These are phyloP conservation scores for Ophiocordyceps unilateralis DNA, from an alignment of 2,329 filamentous ascomycete genomes.

Conservation along the genomic window DNA sequence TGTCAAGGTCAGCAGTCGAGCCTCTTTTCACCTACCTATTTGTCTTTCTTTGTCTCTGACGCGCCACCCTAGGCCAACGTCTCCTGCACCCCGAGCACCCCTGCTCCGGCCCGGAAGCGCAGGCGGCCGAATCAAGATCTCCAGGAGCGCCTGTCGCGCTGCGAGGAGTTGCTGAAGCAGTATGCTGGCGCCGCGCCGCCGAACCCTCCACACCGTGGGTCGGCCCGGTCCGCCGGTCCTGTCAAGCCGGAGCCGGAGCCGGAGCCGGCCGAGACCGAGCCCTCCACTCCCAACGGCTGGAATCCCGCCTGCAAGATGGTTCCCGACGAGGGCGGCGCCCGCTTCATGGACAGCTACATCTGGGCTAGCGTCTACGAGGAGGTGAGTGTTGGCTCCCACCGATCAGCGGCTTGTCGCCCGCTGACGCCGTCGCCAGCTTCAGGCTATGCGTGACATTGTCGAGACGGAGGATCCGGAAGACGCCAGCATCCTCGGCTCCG, in stretches of 20 bases:
- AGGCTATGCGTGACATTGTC: slow-evolving; percentile 41
- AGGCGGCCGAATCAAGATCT: slow-evolving; percentile 43
- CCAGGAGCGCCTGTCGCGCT: slow-evolving; percentile 40
- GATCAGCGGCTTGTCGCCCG: too few species aligned
- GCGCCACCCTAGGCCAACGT: slow-evolving; percentile 33
- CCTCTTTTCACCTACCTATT: not conserved
- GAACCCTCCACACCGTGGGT: slow-evolving; percentile 4
- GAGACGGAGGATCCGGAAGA: slow-evolving; percentile 32
- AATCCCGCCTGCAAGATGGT: slow-evolving; percentile 34
- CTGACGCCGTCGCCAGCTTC: slow-evolving; percentile 20
- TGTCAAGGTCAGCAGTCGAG: slow-evolving; percentile 28
- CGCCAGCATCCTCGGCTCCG: slow-evolving; percentile 28
- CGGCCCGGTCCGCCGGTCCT: not conserved
- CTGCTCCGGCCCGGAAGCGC: slow-evolving; percentile 41
- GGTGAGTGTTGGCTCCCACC: slow-evolving; percentile 17
- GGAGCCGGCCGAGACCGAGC: slow-evolving; percentile 8
- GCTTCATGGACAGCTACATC: slow-evolving; percentile 40
- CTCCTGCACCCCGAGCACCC: slow-evolving; percentile 40
- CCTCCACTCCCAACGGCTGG: slow-evolving; percentile 16
- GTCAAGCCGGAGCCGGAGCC: not conserved
- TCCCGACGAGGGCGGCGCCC: slow-evolving; percentile 34
- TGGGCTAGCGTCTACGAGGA: slow-evolving; percentile 38
- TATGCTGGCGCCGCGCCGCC: slow-evolving; percentile 26
- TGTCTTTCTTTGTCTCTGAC: not conserved
- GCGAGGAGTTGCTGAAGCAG: slow-evolving; percentile 39